These are phyloP conservation scores for Eustoma russellianum DNA, from an alignment of 257 asterid species.

Conservation along the genomic window DNA sequence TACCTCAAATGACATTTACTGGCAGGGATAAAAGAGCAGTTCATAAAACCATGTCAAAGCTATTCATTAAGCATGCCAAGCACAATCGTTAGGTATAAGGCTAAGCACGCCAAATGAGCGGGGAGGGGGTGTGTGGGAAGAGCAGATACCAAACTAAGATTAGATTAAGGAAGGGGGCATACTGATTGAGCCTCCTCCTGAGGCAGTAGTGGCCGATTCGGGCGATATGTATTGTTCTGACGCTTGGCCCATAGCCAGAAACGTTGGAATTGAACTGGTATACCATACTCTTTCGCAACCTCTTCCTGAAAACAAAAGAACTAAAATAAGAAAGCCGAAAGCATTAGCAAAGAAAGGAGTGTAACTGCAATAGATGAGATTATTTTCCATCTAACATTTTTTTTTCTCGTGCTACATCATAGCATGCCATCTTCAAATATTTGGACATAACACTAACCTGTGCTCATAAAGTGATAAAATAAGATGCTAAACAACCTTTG, in stretches of 20 bases:
- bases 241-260: constrained; percentile 94
- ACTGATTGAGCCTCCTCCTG: constrained; percentile 76
- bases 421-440: no score
- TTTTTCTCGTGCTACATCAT: not conserved
- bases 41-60: not conserved
- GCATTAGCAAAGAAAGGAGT: not conserved
- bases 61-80: not conserved
- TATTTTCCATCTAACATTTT: not conserved
- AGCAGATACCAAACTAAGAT: not conserved
- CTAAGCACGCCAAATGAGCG: no score
- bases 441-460: no score
- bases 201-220: constrained; percentile 65
- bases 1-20: no score
- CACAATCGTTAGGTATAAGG: not conserved
- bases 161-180: constrained; percentile 13
- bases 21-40: not conserved
- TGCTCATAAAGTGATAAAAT: no score
- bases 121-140: no score
- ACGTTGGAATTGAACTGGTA: constrained; percentile 77
- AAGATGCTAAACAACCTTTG: no score
- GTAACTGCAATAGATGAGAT: not conserved
- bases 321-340: not conserved
- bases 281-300: constrained; percentile 71
- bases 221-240: constrained; percentile 82
- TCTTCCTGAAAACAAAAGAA: constrained; percentile 48